Conservation (phyloP, 2,329 filamentous ascomycete genomes). For the Monilinia vaccinii-corymbosi region DNA sequence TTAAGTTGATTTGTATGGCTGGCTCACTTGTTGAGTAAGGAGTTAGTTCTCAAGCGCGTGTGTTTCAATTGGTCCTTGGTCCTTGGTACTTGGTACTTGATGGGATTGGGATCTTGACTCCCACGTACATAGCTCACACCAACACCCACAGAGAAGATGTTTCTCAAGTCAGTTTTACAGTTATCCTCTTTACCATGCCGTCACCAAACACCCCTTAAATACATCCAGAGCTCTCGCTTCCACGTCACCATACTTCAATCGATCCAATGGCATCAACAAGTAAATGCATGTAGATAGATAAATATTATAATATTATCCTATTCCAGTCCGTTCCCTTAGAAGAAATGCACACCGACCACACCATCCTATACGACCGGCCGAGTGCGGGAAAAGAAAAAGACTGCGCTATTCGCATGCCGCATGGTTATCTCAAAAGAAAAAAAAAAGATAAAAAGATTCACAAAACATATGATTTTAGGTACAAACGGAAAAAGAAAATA, state of each 20-base stretch:
- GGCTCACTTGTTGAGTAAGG: no score
- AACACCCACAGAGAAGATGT: no score
- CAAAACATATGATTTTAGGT: conserved; percentile 6
- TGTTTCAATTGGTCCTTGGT: no score
- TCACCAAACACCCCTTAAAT: no score
- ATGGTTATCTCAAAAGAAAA: neutral
- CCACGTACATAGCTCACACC: no score
- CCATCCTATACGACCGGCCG: neutral
- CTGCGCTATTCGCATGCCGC: conserved; percentile 2
- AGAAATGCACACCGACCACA: neutral
- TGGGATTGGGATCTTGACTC: no score
- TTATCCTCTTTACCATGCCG: no score
- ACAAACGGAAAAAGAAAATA: neutral
- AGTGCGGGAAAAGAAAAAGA: neutral
- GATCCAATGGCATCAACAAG: neutral
- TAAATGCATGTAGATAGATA: neutral
- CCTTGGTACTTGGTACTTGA: no score
- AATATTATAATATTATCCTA: neutral
- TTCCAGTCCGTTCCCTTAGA: neutral
- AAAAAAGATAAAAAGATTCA: neutral
- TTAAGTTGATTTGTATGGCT: no score
- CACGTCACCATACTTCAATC: neutral
- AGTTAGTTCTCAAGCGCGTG: no score
- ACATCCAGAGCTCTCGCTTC: neutral
- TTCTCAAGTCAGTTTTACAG: no score